phyloP scores from a whole-genome alignment of 345 rosid species.

The Alliaria petiolata region DNA sequence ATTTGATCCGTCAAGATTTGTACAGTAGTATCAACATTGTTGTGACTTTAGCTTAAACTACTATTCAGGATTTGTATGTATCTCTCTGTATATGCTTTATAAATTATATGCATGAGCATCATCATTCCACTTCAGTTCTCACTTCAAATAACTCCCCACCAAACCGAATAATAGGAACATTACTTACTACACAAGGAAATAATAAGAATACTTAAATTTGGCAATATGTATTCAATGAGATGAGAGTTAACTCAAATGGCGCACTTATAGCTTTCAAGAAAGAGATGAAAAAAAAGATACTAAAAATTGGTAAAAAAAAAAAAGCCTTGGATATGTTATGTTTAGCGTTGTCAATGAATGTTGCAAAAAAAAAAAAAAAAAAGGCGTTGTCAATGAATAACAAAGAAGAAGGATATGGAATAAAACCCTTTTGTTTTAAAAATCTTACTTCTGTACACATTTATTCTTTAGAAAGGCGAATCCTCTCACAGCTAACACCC shows the following conservation, averaged over 20 bases:
- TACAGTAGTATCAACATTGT: constrained; percentile 29
- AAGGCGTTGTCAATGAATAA: no score
- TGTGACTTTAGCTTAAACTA: constrained; percentile 24
- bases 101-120: not conserved
- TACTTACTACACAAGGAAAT: not conserved
- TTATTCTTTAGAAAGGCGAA: constrained; percentile 24
- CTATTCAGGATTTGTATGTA: constrained; percentile 23
- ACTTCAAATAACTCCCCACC: not conserved
- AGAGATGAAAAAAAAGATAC: not conserved
- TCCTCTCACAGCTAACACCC: not conserved
- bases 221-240: not conserved
- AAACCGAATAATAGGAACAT: not conserved
- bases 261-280: not conserved
- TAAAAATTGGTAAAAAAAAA: not conserved
- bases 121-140: constrained; percentile 7
- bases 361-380: no score
- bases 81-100: constrained; percentile 18
- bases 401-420: not conserved
- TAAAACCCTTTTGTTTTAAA: not conserved
- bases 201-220: not conserved
- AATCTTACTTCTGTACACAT: constrained; percentile 22
- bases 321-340: not conserved
- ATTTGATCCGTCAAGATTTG: constrained; percentile 38
- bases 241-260: not conserved
- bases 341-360: constrained; percentile 9